Evolutionary conservation across 352 stramenopile genomes (phyloP).

Genomic region (Phytophthora meadii): DNA sequence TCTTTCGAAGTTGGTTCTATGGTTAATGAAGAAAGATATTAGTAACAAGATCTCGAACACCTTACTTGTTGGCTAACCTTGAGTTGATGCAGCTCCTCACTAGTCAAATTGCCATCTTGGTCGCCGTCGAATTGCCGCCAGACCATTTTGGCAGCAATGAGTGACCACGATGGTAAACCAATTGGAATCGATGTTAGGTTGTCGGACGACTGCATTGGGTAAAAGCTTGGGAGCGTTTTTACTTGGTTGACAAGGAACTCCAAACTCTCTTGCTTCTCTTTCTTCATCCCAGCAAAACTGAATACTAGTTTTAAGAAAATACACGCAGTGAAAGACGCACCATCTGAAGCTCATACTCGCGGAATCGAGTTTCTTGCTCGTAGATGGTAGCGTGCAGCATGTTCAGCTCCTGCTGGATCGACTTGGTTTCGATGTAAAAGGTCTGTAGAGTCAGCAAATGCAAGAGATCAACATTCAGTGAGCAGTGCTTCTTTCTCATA

Average conservation of each 20-base stretch:
- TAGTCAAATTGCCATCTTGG: slow-evolving; percentile 34
- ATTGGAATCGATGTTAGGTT: slow-evolving; percentile 5
- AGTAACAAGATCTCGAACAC: neutral
- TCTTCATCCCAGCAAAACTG: slow-evolving; percentile 35
- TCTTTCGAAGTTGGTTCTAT: slow-evolving; percentile 36
- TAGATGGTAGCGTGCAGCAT: slow-evolving; percentile 69
- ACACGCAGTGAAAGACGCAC: slow-evolving; percentile 24
- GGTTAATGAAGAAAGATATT: neutral
- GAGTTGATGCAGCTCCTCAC: slow-evolving; percentile 40
- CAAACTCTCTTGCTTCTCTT: slow-evolving; percentile 62
- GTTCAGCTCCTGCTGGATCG: slow-evolving; percentile 59
- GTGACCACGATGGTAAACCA: slow-evolving; percentile 38
- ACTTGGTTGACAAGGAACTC: slow-evolving; percentile 50
- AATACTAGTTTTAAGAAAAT: neutral
- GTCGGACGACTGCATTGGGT: neutral
- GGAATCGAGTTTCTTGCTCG: slow-evolving; percentile 60
- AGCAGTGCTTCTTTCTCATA: neutral
- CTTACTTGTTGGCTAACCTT: slow-evolving; percentile 29
- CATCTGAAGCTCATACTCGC: slow-evolving; percentile 55
- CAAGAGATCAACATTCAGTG: neutral
- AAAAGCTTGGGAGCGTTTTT: slow-evolving; percentile 37
- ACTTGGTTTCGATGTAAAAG: slow-evolving; percentile 65
- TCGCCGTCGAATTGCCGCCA: slow-evolving; percentile 47
- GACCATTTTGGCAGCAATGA: slow-evolving; percentile 47
- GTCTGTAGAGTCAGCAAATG: slow-evolving; percentile 29